Base-by-base conservation (phyloP, 2,329 filamentous ascomycete genomes). In the Zopfia rhizophila region DNA sequence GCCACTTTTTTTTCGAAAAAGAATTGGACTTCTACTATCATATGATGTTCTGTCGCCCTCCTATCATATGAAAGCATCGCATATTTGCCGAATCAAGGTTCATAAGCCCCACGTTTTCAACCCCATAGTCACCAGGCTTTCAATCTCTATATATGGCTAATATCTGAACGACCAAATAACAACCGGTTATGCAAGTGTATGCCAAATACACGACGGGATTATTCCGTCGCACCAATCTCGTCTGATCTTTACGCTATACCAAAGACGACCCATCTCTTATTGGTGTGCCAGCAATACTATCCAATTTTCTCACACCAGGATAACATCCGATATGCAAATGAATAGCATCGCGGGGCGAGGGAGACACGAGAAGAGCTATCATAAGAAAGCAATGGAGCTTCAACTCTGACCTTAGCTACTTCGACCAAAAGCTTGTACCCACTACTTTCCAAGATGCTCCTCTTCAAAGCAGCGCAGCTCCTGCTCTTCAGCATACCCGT, bases 101-200 rank as follows among this genome's bases (percentile, higher is more conserved):
- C n/a, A n/a, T n/a, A n/a, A n/a, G n/a, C n/a, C n/a, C n/a, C n/a
- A n/a, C n/a, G n/a, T n/a, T n/a, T n/a, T n/a, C n/a, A n/a, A n/a
- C n/a, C n/a, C n/a, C n/a, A n/a, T n/a, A n/a, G n/a, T n/a, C n/a
- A n/a, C n/a, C n/a, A n/a, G n/a, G n/a, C 45, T 35, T 24, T n/a
- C 40, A 51, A 55, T 55, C 14, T 47, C 17, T 7, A 13, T 45
- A 54, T 28, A 54, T 48, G 42, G 23, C 24, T 12, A 24, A 12
- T 22, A 27, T 21, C 14, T 31, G 27, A 38, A 40, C 24, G 42
- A 18, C 51, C 40, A 38, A 48, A 51, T 22, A 51, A 30, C 47
- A 55, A 51, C 40, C 48, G 51, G 44, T 21, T 51, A 27, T 31
- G 27, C 23, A n/a, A 18, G 11, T 10, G 28, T 19, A 17, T 36